Base-by-base conservation (phyloP, 2,329 filamentous ascomycete species). In the Monosporascus sp. region DNA sequence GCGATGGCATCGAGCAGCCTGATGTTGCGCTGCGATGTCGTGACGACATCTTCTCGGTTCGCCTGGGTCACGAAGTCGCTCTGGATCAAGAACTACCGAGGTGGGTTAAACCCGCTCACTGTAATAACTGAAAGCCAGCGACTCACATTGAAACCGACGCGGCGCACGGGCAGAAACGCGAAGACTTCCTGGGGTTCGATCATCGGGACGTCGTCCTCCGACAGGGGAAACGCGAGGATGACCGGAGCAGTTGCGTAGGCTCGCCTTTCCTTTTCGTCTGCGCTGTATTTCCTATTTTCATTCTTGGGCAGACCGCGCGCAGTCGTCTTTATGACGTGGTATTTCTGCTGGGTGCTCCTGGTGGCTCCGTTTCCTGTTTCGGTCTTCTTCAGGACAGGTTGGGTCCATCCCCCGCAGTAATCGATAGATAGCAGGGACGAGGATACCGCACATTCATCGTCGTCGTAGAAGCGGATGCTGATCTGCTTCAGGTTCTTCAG, bases 31-130 rank as follows among this genome's bases (percentile, higher is more conserved):
- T 35, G 47, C 0, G 75, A 76, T 2, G 62, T 63, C 0, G 55
- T 48, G n/a, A 65, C 60, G 17, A 79, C 65, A 47, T 74, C 72
- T 55, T 79, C 65, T 0, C 77, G 65, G 55, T 65, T 76, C 3
- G 73, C 75, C 17, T 71, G 60, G 0, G 72, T 78, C 39, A 75
- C 73, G 51, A 80, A 80, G 55, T 80, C 76, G 6, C 73, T 67
- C 8, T 80, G 76, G 11, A 81, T 74, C 1, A 79, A 58, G 44
- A 80, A 79, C 64, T 73, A 51, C 39, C 45, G 9, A 18, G 24
- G 9, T 11, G n/a, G 9, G 20, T 18, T 51, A n/a, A 47, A 50
- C 47, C 22, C 44, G 9, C 35, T 24, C 37, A 18, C 31, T 31
- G 22, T 31, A 48, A 39, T 8, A 15, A 18, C 3, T 20, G 8